Evolutionary conservation across 176 grass and related monocot genomes (phyloP).

Genomic region (Triticum urartu): DNA sequence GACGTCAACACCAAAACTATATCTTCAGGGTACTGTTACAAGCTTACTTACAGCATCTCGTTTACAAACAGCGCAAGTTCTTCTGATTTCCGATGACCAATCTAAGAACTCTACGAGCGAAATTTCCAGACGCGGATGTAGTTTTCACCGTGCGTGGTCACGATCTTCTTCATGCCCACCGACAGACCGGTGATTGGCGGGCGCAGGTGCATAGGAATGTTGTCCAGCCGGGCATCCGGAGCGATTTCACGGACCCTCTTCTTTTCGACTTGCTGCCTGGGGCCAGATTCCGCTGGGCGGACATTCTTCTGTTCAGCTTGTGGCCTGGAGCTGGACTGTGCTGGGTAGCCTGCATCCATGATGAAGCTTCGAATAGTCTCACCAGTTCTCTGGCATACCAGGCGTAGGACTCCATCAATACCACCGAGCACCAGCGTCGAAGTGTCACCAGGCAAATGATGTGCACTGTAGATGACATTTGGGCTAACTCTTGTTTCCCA

Average conservation of each 20-base stretch:
- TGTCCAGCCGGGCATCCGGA: conserved; percentile 45
- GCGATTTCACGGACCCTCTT: conserved; percentile 41
- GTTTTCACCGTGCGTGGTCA: conserved; percentile 77
- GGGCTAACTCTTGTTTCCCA: conserved; percentile 92
- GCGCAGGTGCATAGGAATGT: conserved; percentile 51
- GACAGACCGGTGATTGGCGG: conserved; percentile 62
- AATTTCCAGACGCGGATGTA: conserved; percentile 82
- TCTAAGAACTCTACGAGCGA: not conserved
- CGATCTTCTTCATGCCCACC: conserved; percentile 85
- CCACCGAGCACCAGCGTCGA: conserved; percentile 61
- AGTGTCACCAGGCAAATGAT: conserved; percentile 65
- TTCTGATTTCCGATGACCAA: not conserved
- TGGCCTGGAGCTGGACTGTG: conserved; percentile 1
- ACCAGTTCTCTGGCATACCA: conserved; percentile 71
- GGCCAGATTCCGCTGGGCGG: not conserved
- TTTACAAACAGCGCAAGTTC: not conserved
- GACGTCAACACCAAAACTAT: not conserved
- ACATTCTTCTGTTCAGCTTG: conserved; percentile 56
- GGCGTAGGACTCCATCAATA: conserved; percentile 76
- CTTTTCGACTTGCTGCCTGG: conserved; percentile 47
- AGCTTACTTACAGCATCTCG: not conserved
- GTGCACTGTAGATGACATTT: conserved; percentile 71
- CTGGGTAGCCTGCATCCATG: conserved; percentile 24
- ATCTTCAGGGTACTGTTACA: conserved; percentile 2
- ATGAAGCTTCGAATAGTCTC: conserved; percentile 50